phyloP scores from a whole-genome alignment of 2,329 filamentous ascomycete species.

The Phyllosticta citribraziliensis region DNA sequence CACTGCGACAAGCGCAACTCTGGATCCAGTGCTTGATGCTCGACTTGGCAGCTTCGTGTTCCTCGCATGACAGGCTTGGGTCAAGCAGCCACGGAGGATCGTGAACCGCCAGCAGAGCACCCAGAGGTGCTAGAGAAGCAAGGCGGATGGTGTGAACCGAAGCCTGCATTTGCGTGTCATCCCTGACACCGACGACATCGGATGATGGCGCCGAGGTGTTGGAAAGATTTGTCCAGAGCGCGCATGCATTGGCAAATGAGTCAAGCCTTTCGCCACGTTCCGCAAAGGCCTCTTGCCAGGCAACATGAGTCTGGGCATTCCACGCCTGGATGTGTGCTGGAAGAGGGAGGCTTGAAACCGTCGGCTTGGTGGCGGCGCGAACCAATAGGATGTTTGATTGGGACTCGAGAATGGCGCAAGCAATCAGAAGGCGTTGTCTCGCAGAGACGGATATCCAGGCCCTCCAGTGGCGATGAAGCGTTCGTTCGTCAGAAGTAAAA shows the following conservation, averaged over 20 bases:
- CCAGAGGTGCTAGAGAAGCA: constrained; percentile 20
- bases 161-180: neutral
- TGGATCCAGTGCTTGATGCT: constrained; percentile 28
- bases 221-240: neutral
- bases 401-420: constrained; percentile 34
- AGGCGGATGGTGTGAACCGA: neutral
- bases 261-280: neutral
- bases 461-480: constrained; percentile 20
- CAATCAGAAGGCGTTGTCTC: constrained; percentile 29
- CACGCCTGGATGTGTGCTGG: constrained; percentile 26
- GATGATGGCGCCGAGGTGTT: constrained; percentile 15
- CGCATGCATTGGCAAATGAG: neutral
- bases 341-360: constrained; percentile 27
- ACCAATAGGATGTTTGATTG: constrained; percentile 17
- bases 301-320: constrained; percentile 20
- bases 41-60: constrained; percentile 22
- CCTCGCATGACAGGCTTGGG: constrained; percentile 25
- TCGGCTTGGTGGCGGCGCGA: constrained; percentile 2
- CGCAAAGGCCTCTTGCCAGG: neutral
- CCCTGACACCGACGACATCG: neutral
- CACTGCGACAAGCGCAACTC: constrained; percentile 17
- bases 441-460: constrained; percentile 24
- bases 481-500: constrained; percentile 15
- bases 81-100: constrained; percentile 38
- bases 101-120: constrained; percentile 33